phyloP scores from a whole-genome alignment of 2,329 filamentous ascomycete genomes.

The Arthrobotrys iridis region DNA sequence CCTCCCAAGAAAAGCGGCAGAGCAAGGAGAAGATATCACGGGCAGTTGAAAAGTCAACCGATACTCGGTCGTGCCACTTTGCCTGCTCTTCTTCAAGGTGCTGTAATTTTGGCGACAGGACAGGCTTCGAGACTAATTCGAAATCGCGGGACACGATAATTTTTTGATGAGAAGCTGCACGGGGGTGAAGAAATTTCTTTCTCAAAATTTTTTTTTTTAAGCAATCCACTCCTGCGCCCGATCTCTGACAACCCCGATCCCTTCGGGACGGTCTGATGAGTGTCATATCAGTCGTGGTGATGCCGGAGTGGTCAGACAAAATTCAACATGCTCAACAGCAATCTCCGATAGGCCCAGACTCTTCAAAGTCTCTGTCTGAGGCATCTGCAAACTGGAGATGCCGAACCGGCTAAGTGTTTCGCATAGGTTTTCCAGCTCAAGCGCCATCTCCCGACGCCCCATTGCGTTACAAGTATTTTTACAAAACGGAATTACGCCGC shows the following conservation, averaged over 20 bases:
- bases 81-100: constrained; percentile 1
- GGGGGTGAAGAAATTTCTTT: constrained; percentile 7
- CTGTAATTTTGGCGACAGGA: neutral
- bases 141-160: constrained; percentile 28
- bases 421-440: constrained; percentile 42
- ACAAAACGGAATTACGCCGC: constrained; percentile 10
- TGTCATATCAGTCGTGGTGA: constrained; percentile 41
- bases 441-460: constrained; percentile 6
- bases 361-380: constrained; percentile 8
- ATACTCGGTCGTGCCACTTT: constrained; percentile 14
- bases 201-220: constrained; percentile 10
- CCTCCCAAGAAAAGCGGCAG: constrained; percentile 23
- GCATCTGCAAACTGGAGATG: constrained; percentile 49
- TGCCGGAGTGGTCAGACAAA: constrained; percentile 50
- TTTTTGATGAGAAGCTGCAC: constrained; percentile 5
- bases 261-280: constrained; percentile 16
- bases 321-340: constrained; percentile 38
- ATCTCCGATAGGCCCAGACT: constrained; percentile 49
- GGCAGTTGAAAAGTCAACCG: constrained; percentile 8
- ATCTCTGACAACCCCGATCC: constrained; percentile 15
- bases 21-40: constrained; percentile 21
- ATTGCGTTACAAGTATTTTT: neutral
- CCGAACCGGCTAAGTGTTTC: constrained; percentile 51
- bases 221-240: constrained; percentile 36
- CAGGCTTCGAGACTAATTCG: constrained; percentile 19